Evolutionary conservation across 2,329 filamentous ascomycete species (phyloP), one percentile per base, ranked within the genome.

Genomic region (Colletotrichum sublineola): DNA sequence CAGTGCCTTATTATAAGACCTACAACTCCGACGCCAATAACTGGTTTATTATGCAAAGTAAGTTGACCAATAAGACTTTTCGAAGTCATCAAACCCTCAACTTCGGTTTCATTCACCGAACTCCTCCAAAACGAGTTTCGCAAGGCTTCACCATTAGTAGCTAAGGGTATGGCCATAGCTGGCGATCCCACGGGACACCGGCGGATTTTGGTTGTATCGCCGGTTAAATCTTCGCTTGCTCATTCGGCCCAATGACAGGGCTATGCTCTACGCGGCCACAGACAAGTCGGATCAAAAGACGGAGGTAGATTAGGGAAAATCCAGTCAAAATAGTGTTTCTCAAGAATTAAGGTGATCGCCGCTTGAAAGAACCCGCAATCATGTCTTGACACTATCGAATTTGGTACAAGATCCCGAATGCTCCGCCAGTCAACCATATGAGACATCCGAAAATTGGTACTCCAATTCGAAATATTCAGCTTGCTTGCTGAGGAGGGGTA

Each of bases 101-200:
- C 15, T 24, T 24, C 6, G 2, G 20, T 31, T n/a, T 29, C 20
- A 14, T 46, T 48, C 29, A 58, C 8, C 8, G 18, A 12, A 60
- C 48, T 44, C 24, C 46, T 20, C 5, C 18, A 55, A 14, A 29
- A 46, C 14, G 11, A 44, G 42, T 9, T 31, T 33, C 44, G 9
- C 14, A n/a, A 31, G 18, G 33, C 65, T 56, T n/a, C 12, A 6
- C 5, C 20, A 24, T 48, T 31, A 15, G 18, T n/a, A n/a, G 9
- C 44, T 14, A 4, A 36, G 33, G 5, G 20, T 68, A 38, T 40
- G 9, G 33, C 11, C 18, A 18, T 60, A 55, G 69, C 66, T 40
- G 60, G 66, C 60, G 69, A 46, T 60, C 44, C 66, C 69, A 66
- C 36, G n/a, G 69, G 69, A 72, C 29, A 57, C 57, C 58, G 69